These are phyloP conservation scores for Eurotiales sp. DNA, from an alignment of 2,329 filamentous ascomycete species.

Conservation along the genomic window DNA sequence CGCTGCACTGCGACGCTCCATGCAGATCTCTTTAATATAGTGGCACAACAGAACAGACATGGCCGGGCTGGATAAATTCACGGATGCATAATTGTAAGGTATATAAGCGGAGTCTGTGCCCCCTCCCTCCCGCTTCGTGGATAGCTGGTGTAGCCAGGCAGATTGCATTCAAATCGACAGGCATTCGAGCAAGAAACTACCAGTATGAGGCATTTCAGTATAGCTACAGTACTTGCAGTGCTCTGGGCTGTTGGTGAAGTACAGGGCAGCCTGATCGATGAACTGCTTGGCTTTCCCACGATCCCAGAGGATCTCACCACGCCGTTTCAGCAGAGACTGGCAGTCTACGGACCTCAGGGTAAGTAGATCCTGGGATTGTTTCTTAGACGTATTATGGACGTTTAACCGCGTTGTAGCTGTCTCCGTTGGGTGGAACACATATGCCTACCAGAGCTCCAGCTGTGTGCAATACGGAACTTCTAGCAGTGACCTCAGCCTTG, in stretches of 20 bases:
- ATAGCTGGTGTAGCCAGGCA: too few species aligned
- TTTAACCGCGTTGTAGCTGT: neutral
- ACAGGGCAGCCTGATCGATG: constrained; percentile 24
- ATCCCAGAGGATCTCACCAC: constrained; percentile 51
- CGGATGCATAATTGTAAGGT: too few species aligned
- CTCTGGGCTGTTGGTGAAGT: constrained; percentile 12
- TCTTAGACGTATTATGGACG: neutral
- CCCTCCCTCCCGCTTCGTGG: too few species aligned
- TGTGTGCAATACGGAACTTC: constrained; percentile 54
- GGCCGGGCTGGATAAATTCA: too few species aligned
- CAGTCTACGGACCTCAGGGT: constrained; percentile 50
- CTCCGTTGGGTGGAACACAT: constrained; percentile 52
- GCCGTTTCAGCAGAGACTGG: constrained; percentile 53
- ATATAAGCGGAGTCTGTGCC: too few species aligned
- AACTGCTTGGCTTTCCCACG: constrained; percentile 37
- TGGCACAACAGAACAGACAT: too few species aligned
- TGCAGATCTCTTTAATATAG: too few species aligned
- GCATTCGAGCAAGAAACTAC: too few species aligned
- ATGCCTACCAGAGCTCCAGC: constrained; percentile 41
- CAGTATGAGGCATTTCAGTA: too few species aligned
- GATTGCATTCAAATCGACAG: too few species aligned
- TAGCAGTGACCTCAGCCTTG: constrained; percentile 31
- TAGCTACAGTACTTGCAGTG: neutral
- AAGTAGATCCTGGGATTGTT: constrained; percentile 17
- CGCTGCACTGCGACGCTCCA: too few species aligned